Base-by-base conservation (phyloP, 2,329 filamentous ascomycete species). In the Aspergillus ibericus region DNA sequence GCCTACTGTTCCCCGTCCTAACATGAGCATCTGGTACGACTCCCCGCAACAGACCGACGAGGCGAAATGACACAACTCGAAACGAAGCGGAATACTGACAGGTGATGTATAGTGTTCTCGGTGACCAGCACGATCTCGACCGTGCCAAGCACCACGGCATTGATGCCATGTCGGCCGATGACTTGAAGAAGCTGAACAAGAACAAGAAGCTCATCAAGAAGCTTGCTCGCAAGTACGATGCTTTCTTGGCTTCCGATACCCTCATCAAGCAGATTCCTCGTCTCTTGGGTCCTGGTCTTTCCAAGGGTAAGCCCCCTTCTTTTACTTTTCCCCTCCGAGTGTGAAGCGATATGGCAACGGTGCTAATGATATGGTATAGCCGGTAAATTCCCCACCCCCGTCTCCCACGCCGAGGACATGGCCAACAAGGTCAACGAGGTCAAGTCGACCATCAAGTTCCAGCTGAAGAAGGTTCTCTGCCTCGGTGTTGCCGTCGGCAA, bases 141-240 rank as follows among this genome's bases (percentile, higher is more conserved):
- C 93, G 95, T 87, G 93, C 95, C 78, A 99, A 99, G 89, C 95
- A 99, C 87, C 91, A 92, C 77, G 93, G 92, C 80, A 88, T 98
- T 72, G 95, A 99, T 79, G 92, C 93, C 84, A 98, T 98, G 95
- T 96, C 91, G 76, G 83, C 91, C 70, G 95, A 99, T 76, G 95
- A 99, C 83, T 84, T 99, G 84, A 99, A 99, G 91, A 99, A 99
- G 90, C 92, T 99, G 72, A 99, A 99, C 90, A 99, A 99, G 92
- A 99, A 99, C 92, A 98, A 99, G 91, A 99, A 99, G 90, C 89
- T 98, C 77, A 97, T 99, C 89, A 99, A 99, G 92, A 99, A 99
- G 90, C 91, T 99, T 70, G 95, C 95, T 67, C 92, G 93, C 88
- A 99, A 99, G 87, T 98, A 99, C 89, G 95, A 99, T 82, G 95